A percentile compares a stretch with the other conserved stretches of the same genome.
Conservation (phyloP, 345 rosid species). For the Salix caprea region DNA sequence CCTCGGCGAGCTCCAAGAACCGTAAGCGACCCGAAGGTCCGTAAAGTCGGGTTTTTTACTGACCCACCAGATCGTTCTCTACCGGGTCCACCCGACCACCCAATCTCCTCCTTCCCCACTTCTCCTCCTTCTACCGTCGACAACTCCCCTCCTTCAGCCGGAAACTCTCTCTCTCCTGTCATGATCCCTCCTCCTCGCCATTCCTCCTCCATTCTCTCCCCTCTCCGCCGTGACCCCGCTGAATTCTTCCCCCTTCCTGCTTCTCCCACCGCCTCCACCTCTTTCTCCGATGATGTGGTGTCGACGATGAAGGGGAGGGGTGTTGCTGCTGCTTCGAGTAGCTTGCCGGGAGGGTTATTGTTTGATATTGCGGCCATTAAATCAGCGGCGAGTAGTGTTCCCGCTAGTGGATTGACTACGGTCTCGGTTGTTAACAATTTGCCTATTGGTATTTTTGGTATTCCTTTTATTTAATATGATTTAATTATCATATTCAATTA, state of each 20-base stretch:
- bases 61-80: constrained; percentile 40
- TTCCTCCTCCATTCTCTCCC: constrained; percentile 39
- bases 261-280: constrained; percentile 32
- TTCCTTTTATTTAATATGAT: not conserved
- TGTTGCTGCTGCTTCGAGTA: constrained; percentile 16
- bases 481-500: not conserved
- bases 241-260: constrained; percentile 14
- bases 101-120: constrained; percentile 28
- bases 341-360: constrained; percentile 30
- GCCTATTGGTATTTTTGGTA: constrained; percentile 55
- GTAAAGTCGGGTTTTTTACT: constrained; percentile 84
- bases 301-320: constrained; percentile 36
- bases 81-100: constrained; percentile 34
- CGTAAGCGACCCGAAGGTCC: constrained; percentile 77
- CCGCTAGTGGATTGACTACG: constrained; percentile 58
- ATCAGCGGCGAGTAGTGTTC: constrained; percentile 59
- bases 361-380: constrained; percentile 33
- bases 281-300: constrained; percentile 34
- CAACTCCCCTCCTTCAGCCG: constrained; percentile 45
- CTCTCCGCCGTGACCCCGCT: constrained; percentile 21
- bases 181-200: constrained; percentile 91
- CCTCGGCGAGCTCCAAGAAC: constrained; percentile 69
- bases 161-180: constrained; percentile 71
- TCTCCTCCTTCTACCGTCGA: constrained; percentile 30
- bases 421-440: constrained; percentile 64